Conservation (phyloP, 225 moss, liverwort and hornwort genomes). For the Bryum argenteum region DNA sequence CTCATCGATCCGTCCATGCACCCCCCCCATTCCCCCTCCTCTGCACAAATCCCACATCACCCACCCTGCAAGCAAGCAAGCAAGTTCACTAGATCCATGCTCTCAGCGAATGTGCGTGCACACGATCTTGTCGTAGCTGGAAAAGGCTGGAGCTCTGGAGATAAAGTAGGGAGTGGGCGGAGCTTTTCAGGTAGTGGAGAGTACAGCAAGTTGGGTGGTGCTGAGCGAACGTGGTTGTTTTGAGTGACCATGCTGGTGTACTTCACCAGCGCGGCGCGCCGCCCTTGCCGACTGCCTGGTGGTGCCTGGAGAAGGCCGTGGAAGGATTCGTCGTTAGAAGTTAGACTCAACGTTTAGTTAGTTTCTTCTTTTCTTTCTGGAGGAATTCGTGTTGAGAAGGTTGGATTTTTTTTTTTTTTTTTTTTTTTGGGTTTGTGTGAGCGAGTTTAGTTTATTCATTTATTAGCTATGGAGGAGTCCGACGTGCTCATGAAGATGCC, state of each 20-base stretch:
- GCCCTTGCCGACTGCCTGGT: conserved; percentile 59
- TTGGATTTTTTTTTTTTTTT: not conserved
- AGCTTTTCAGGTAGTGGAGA: not conserved
- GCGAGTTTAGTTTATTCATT: not conserved
- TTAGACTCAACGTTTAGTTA: not conserved
- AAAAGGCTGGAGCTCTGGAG: not conserved
- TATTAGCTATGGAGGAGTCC: conserved; percentile 46
- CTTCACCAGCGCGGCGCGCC: conserved; percentile 57
- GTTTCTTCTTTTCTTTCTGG: not conserved
- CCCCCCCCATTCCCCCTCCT: too few relatives aligned
- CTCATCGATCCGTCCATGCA: too few relatives aligned
- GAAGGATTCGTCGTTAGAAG: conserved; percentile 26
- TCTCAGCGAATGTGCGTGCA: too few relatives aligned
- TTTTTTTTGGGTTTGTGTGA: not conserved
- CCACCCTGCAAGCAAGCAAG: too few relatives aligned
- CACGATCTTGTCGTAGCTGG: too few relatives aligned
- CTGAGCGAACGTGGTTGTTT: not conserved
- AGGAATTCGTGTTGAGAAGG: conserved; percentile 10
- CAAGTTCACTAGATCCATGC: too few relatives aligned
- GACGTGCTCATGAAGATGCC: conserved; percentile 41
- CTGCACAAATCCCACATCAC: too few relatives aligned
- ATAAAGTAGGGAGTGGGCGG: conserved; percentile 9
- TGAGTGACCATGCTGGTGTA: conserved; percentile 72
- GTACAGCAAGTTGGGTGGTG: too few relatives aligned
- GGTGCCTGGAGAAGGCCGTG: conserved; percentile 51